Percentiles rank a stretch among this genome's conserved stretches.
phyloP scores from a whole-genome alignment of 2,329 filamentous ascomycete species.

The Chalara sp. region DNA sequence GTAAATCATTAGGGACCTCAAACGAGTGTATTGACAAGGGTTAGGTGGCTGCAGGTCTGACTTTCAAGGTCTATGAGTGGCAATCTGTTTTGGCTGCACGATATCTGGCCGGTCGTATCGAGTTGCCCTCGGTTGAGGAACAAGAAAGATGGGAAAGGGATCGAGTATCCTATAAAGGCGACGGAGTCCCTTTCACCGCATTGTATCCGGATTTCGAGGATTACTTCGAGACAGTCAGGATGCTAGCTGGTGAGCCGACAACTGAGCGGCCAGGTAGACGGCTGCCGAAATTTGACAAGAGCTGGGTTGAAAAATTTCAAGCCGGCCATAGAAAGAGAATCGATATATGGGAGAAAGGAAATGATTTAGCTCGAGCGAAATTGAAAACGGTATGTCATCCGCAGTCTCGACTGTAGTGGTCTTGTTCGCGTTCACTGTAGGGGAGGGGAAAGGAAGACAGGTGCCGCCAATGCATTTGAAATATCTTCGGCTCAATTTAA shows the following conservation, averaged over 20 bases:
- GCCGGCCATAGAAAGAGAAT: background rate
- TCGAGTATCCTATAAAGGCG: conserved; percentile 42
- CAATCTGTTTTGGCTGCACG: conserved; percentile 55
- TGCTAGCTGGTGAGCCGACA: conserved; percentile 36
- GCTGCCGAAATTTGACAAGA: conserved; percentile 5
- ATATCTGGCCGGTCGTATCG: conserved; percentile 45
- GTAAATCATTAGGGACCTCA: background rate
- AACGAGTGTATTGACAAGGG: background rate
- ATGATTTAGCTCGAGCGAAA: background rate
- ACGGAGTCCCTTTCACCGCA: conserved; percentile 46
- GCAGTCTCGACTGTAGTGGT: background rate
- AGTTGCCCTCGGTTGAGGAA: conserved; percentile 38
- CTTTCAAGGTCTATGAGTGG: conserved; percentile 62
- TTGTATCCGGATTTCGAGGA: conserved; percentile 51
- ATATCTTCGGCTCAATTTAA: no score
- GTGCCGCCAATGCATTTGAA: no score
- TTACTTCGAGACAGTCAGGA: conserved; percentile 50
- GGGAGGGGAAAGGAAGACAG: no score
- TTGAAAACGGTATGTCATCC: background rate
- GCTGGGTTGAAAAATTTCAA: conserved; percentile 2
- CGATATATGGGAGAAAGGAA: background rate
- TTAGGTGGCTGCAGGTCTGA: conserved; percentile 41
- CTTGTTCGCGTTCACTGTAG: no score
- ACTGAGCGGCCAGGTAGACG: conserved; percentile 16
- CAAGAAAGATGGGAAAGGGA: conserved; percentile 49